Evolutionary conservation across 1,284 basidiomycete species (phyloP).

Genomic region (Blastosporella zonata): DNA sequence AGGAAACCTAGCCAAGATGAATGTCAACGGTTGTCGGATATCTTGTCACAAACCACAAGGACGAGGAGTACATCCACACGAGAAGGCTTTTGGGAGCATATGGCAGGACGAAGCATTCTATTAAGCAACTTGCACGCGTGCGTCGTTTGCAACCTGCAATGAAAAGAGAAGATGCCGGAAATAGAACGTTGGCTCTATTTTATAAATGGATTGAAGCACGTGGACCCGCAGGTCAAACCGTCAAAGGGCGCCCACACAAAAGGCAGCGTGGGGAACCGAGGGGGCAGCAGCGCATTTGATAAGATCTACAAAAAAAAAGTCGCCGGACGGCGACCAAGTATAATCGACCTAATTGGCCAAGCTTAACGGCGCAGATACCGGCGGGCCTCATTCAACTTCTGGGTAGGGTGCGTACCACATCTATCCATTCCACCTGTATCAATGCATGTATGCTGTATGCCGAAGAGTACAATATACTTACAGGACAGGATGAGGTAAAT

Average conservation of each 20-base stretch:
- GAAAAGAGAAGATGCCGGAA: neutral
- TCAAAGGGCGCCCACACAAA: neutral
- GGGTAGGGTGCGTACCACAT: neutral
- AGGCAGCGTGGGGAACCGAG: neutral
- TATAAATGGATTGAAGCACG: conserved; percentile 3
- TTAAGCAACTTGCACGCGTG: neutral
- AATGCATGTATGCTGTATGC: neutral
- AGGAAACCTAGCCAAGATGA: neutral
- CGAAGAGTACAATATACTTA: neutral
- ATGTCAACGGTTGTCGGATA: neutral
- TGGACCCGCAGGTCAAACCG: neutral
- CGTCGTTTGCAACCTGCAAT: no score
- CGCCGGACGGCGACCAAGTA: no score
- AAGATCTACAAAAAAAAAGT: neutral
- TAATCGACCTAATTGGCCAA: no score
- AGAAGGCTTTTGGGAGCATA: conserved; percentile 4
- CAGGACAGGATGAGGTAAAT: neutral
- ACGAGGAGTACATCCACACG: neutral
- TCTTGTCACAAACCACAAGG: conserved; percentile 3
- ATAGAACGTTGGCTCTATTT: conserved; percentile 1
- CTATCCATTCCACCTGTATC: neutral
- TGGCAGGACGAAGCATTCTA: conserved; percentile 3
- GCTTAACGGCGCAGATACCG: no score
- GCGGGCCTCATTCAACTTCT: neutral
- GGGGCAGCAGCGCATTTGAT: neutral